These are phyloP conservation scores for Senna siamea DNA, from an alignment of 306 rosid genomes.

Conservation along the genomic window DNA sequence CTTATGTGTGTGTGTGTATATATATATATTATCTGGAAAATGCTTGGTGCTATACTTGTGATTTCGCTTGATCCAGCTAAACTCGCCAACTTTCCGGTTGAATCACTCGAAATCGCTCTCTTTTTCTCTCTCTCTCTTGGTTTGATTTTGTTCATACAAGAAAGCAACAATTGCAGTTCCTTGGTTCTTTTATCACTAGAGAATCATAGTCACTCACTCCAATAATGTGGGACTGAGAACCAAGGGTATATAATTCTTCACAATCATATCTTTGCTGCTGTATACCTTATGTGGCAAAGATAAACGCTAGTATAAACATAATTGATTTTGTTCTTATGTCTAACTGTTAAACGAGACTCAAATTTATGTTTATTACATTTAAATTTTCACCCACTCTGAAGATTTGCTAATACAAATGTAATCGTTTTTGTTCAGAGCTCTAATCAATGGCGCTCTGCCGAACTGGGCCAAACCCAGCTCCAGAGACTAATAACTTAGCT, in stretches of 20 bases:
- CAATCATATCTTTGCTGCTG: conserved; percentile 1
- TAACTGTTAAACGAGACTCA: conserved; percentile 1
- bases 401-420: conserved; percentile 26
- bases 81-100: background rate
- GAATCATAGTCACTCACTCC: conserved; percentile 20
- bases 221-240: conserved; percentile 32
- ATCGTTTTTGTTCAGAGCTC: conserved; percentile 36
- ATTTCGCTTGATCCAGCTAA: conserved; percentile 9
- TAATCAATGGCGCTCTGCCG: conserved; percentile 68
- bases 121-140: background rate
- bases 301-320: background rate
- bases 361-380: conserved; percentile 6
- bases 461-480: conserved; percentile 54
- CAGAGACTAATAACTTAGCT: conserved; percentile 51
- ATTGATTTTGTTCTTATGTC: background rate
- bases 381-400: conserved; percentile 17
- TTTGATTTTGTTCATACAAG: background rate
- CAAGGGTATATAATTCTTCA: background rate
- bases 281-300: background rate
- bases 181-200: background rate
- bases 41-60: conserved; percentile 16
- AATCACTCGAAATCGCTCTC: background rate
- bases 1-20: too few species aligned
- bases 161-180: background rate
- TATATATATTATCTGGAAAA: conserved; percentile 1